phyloP scores from a whole-genome alignment of 768 basidiomycete genomes.

The Leccinellum luteum region DNA sequence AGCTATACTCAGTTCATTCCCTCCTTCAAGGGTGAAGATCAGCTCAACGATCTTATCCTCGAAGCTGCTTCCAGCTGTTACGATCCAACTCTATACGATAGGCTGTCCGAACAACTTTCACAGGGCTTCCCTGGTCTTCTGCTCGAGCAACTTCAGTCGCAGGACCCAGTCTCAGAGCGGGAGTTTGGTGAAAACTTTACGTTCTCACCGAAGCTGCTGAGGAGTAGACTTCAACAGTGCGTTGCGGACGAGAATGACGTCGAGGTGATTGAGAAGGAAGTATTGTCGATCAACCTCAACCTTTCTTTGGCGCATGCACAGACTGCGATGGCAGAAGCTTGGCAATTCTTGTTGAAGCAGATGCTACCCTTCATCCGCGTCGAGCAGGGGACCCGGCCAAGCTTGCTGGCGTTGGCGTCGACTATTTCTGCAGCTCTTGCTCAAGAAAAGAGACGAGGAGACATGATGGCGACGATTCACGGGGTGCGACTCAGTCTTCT shows the following conservation, averaged over 20 bases:
- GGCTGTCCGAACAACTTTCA: slow-evolving; percentile 48
- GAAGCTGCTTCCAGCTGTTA: slow-evolving; percentile 73
- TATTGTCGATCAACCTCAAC: slow-evolving; percentile 82
- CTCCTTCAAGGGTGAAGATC: slow-evolving; percentile 59
- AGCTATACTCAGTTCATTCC: slow-evolving; percentile 60
- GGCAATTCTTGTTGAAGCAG: slow-evolving; percentile 70
- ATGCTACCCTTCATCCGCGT: slow-evolving; percentile 62
- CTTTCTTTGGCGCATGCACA: slow-evolving; percentile 83
- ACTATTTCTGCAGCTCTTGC: slow-evolving; percentile 67
- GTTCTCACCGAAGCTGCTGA: slow-evolving; percentile 62
- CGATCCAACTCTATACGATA: slow-evolving; percentile 69
- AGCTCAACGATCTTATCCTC: slow-evolving; percentile 60
- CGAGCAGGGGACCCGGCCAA: slow-evolving; percentile 53
- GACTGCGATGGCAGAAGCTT: slow-evolving; percentile 68
- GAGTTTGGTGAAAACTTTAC: slow-evolving; percentile 79
- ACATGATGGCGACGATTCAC: slow-evolving; percentile 84
- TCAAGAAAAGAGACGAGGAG: slow-evolving; percentile 66
- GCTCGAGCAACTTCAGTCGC: slow-evolving; percentile 61
- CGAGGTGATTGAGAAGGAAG: slow-evolving; percentile 52
- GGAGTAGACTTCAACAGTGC: slow-evolving; percentile 52
- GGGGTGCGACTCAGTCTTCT: slow-evolving; percentile 70
- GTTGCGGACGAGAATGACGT: slow-evolving; percentile 35
- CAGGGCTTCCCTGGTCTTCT: slow-evolving; percentile 56
- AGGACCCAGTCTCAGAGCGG: slow-evolving; percentile 62
- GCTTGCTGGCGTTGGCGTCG: slow-evolving; percentile 55